Evolutionary conservation across 2,329 filamentous ascomycete genomes (phyloP), one percentile per base, ranked within the genome.

Genomic region (Chaetomium sp.): DNA sequence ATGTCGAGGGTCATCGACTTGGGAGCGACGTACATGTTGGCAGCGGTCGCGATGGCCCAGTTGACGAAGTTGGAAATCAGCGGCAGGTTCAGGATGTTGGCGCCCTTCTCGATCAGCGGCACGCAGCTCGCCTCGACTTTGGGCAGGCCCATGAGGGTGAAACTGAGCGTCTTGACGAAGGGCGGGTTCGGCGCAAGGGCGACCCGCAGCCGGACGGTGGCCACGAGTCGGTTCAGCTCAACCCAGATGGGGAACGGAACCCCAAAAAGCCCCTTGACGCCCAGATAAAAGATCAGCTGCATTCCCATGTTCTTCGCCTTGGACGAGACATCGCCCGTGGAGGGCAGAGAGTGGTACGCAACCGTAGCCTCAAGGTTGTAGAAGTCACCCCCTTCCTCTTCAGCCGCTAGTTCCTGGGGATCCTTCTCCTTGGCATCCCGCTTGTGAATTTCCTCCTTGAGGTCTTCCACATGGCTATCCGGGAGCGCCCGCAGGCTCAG

Each of bases 21-120:
- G 7, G 92, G 92, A 2, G 92, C 92, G 33, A 96, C 91, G 61
- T 96, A 96, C 81, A 96, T 87, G 67, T 85, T 88, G 2, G 88
- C 87, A 0, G 91, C 90, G 0, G 94, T 85, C 40, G 85, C 85
- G 64, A 97, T 95, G 5, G 92, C 90, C 74, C 91, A 96, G 71
- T 96, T 96, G 71, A 96, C 92, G 67, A 99, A 97, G 65, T 95
- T 95, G 11, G 89, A 95, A 64, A 97, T 96, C 40, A 97, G 71
- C 0, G 92, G 92, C 8, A 97, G 75, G 64, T 97, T 96, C 33
- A 97, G 76, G 46, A 97, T 84, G 63, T 97, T 97, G 58, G 95
- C 85, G 2, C 91, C 92, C 61, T 84, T 87, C 68, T 94, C 84
- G n/a, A 96, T 71, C 86, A 97, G 94, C 0, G 94, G 94, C 11